Percentiles rank a stretch among this genome's conserved stretches.
Conservation (phyloP, 768 basidiomycete genomes). For the Chalciporus piperatus region DNA sequence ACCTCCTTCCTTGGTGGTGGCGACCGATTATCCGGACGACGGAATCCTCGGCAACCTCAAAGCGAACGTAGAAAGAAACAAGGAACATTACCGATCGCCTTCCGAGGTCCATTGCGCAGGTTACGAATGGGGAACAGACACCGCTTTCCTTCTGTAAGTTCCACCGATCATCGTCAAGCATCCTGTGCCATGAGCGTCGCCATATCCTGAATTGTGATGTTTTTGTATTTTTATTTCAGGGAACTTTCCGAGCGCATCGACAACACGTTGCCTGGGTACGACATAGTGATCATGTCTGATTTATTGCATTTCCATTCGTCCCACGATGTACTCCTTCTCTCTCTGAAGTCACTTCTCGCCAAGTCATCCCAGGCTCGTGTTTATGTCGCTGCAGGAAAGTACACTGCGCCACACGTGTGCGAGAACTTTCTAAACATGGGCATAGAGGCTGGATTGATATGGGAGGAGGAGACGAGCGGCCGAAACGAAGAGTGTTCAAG, state of each 20-base stretch:
- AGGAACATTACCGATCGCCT: conserved; percentile 28
- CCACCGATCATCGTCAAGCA: neutral
- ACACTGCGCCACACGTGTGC: conserved; percentile 54
- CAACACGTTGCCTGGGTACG: conserved; percentile 38
- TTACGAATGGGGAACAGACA: conserved; percentile 65
- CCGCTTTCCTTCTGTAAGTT: conserved; percentile 46
- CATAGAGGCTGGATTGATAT: conserved; percentile 38
- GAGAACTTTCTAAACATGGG: conserved; percentile 48
- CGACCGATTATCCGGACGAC: conserved; percentile 69
- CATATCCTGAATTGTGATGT: neutral
- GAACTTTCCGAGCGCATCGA: conserved; percentile 7
- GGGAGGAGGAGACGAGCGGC: conserved; percentile 41
- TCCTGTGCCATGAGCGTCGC: conserved; percentile 10
- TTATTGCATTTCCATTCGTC: conserved; percentile 66
- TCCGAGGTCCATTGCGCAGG: conserved; percentile 47
- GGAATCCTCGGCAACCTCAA: conserved; percentile 55
- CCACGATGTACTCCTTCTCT: conserved; percentile 53
- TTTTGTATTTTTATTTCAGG: conserved; percentile 12
- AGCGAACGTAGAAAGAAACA: conserved; percentile 54
- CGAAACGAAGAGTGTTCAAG: conserved; percentile 19
- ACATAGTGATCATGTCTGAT: conserved; percentile 66
- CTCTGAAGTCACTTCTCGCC: conserved; percentile 48
- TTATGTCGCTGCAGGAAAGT: conserved; percentile 64
- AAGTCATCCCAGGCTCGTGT: conserved; percentile 39
- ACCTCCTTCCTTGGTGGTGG: conserved; percentile 52